Evolutionary conservation across 78 protist species (phyloP).

Genomic region (Planoprotostelium fungivorum): DNA sequence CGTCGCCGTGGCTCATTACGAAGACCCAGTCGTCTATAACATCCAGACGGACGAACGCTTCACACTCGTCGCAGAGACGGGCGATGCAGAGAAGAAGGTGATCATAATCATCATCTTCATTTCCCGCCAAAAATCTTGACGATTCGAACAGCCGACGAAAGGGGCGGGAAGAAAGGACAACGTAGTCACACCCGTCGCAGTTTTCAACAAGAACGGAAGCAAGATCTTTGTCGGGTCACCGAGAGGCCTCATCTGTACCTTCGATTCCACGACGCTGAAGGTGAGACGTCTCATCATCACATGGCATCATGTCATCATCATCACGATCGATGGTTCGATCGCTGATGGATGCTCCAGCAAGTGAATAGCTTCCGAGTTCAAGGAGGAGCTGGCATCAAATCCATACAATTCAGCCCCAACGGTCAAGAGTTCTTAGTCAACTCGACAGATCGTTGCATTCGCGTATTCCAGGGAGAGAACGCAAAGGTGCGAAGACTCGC

Average conservation of each 20-base stretch:
- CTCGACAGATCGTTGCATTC: conserved; percentile 24
- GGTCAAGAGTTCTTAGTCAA: conserved; percentile 27
- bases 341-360: conserved; percentile 13
- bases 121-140: neutral
- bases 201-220: neutral
- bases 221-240: neutral
- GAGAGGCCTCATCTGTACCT: neutral
- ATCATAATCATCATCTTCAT: neutral
- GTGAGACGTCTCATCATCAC: neutral
- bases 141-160: neutral
- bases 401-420: conserved; percentile 42
- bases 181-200: neutral
- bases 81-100: neutral
- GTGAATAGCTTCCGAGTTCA: neutral
- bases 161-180: neutral
- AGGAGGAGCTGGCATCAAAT: conserved; percentile 17
- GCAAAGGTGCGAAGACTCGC: neutral
- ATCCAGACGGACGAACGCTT: neutral
- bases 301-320: neutral
- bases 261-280: neutral
- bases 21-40: neutral
- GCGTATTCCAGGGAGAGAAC: conserved; percentile 8
- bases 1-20: neutral
- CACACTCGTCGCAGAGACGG: neutral
- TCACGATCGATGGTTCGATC: conserved; percentile 15